Conservation (phyloP, 371 early-diverging fungal genomes). For the Encephalitozoon hellem region DNA sequence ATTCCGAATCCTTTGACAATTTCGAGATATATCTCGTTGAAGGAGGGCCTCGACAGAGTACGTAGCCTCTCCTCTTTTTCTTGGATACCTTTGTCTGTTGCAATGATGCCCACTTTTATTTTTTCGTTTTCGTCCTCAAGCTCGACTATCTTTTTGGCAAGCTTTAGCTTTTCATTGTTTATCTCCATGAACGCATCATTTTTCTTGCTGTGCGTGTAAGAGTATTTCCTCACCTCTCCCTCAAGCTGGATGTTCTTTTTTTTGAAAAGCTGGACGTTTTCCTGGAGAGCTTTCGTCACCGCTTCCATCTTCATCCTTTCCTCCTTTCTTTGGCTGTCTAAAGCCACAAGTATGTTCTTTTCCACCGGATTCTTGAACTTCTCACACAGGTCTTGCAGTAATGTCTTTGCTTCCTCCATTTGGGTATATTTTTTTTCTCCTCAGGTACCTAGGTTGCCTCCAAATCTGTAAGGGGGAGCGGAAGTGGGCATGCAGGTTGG, state of each 20-base stretch:
- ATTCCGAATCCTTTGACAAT: conserved; percentile 47
- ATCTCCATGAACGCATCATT: conserved; percentile 10
- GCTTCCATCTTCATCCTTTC: background rate
- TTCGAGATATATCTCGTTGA: conserved; percentile 42
- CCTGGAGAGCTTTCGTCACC: background rate
- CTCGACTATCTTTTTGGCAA: conserved; percentile 33
- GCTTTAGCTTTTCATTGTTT: conserved; percentile 24
- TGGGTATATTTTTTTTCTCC: background rate
- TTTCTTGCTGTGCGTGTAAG: conserved; percentile 27
- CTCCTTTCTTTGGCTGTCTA: background rate
- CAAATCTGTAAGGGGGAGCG: background rate
- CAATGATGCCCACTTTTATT: conserved; percentile 8
- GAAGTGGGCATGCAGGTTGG: conserved; percentile 13
- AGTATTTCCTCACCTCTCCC: conserved; percentile 12
- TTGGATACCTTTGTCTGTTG: background rate
- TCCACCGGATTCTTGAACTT: background rate
- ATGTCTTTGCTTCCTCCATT: background rate
- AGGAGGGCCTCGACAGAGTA: conserved; percentile 12
- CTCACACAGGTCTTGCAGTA: background rate
- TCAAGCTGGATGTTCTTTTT: conserved; percentile 19
- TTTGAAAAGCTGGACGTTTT: conserved; percentile 5
- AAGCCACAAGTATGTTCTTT: background rate
- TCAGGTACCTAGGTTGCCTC: too few species aligned
- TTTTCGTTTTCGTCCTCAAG: conserved; percentile 38
- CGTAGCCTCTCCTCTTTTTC: conserved; percentile 11